Evolutionary conservation across 352 stramenopile genomes (phyloP), one percentile per base, ranked within the genome.

Genomic region (Globisporangium apiculatum): DNA sequence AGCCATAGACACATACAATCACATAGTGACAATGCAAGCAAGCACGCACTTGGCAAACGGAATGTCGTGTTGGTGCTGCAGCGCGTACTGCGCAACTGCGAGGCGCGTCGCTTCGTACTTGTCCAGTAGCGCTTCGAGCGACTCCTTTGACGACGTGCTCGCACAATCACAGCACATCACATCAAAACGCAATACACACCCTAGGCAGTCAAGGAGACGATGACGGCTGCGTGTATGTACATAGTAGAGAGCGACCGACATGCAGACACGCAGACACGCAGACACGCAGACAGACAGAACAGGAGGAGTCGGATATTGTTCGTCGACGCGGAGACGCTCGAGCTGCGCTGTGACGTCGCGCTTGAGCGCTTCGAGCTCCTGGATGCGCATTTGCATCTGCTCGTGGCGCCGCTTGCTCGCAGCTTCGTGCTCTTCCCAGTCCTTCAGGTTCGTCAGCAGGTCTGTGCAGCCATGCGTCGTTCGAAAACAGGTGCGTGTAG

Each of bases 51-150:
- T 91, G 66, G 81, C 79, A 35, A 71, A 61, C 24, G 79, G 75
- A 37, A 91, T 76, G 10, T 91, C 81, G 59, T 83, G 75, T 57
- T 86, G 79, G 52, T 91, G 81, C 46, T 71, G 66, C 49, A 82
- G 53, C 14, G 71, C 71, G 57, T 82, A 88, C 64, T 83, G 67
- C 51, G 87, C 56, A 15, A 85, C 69, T 17, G 85, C 63, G 53
- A 87, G 73, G 6, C 73, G 76, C 6, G 73, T 78, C 51, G 77
- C 63, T 51, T 91, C 81, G 59, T 89, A 88, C 59, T 86, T 83
- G 55, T 87, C 71, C 36, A 88, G 57, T 43, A 91, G 58, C 42
- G 71, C 47, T 9, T 86, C 73, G 15, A 89, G 65, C 48, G 74
- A 79, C 50, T 84, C 66, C 61, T 86, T 87, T 11, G 77, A 84